These are phyloP conservation scores for Chaetomiaceae sp. DNA, from an alignment of 2,329 filamentous ascomycete species.

Conservation along the genomic window DNA sequence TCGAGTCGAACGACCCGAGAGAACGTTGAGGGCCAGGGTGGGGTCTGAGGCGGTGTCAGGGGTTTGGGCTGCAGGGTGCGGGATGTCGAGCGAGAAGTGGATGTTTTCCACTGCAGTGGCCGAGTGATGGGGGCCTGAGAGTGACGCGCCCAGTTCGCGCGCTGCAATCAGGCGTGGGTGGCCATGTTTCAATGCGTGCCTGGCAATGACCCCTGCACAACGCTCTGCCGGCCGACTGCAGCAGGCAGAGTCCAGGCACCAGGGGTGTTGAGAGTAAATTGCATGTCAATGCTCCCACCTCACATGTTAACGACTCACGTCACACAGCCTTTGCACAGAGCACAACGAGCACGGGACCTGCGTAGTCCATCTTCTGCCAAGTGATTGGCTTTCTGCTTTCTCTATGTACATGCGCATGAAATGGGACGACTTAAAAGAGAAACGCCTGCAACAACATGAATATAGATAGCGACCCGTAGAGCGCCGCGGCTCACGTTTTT, in stretches of 20 bases:
- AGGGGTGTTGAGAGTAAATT: neutral
- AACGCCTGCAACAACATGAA: too few species aligned
- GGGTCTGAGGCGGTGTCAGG: conserved; percentile 14
- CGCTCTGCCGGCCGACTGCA: conserved; percentile 13
- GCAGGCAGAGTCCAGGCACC: conserved; percentile 10
- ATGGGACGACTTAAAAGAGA: too few species aligned
- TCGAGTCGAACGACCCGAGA: neutral
- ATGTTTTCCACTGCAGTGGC: conserved; percentile 13
- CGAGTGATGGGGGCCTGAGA: conserved; percentile 11
- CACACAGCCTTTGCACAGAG: neutral
- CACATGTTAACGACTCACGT: too few species aligned
- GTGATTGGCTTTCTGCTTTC: too few species aligned
- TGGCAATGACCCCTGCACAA: neutral
- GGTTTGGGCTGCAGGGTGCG: conserved; percentile 4
- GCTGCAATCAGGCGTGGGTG: conserved; percentile 12
- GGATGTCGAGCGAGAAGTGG: conserved; percentile 3
- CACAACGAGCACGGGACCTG: too few species aligned
- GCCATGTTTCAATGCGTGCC: conserved; percentile 16
- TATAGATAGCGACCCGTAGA: too few species aligned
- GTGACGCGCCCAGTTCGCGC: conserved; percentile 21
- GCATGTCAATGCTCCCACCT: too few species aligned
- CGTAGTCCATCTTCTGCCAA: too few species aligned
- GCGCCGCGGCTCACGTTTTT: too few species aligned
- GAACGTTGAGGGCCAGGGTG: neutral
- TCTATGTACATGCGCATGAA: too few species aligned